Percentiles rank a stretch among this genome's conserved stretches.
Evolutionary conservation across 805 yeast genomes (phyloP).

Genomic region (Candida saitoana): DNA sequence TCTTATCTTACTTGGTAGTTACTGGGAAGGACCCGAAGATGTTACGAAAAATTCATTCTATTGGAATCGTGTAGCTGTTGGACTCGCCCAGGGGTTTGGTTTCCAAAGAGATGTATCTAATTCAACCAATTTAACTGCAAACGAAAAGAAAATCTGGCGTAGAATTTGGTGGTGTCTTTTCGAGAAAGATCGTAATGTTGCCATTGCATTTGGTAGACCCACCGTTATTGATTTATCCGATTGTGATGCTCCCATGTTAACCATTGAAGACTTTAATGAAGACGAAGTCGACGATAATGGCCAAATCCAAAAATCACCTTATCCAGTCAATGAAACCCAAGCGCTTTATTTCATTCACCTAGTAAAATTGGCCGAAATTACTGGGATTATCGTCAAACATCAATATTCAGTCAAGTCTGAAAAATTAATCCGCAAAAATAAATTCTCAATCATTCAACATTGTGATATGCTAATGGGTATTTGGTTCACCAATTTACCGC

Average conservation of each 20-base stretch:
- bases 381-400: conserved; percentile 63
- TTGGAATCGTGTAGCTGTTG: conserved; percentile 67
- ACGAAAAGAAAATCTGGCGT: conserved; percentile 50
- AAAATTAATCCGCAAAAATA: conserved; percentile 41
- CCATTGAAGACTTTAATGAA: conserved; percentile 60
- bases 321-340: conserved; percentile 45
- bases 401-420: conserved; percentile 71
- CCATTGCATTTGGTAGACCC: conserved; percentile 75
- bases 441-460: conserved; percentile 50
- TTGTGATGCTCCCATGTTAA: conserved; percentile 72
- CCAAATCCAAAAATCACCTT: conserved; percentile 28
- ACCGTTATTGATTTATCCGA: conserved; percentile 64
- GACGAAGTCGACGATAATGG: conserved; percentile 25
- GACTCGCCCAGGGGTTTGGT: conserved; percentile 73
- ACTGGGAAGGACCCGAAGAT: conserved; percentile 73
- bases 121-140: conserved; percentile 35
- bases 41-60: conserved; percentile 62
- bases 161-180: conserved; percentile 77
- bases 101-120: conserved; percentile 56
- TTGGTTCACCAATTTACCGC: conserved; percentile 69
- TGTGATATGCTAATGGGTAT: conserved; percentile 75
- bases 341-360: conserved; percentile 58
- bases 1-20: conserved; percentile 56
- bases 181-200: conserved; percentile 63
- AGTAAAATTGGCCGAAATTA: conserved; percentile 65